phyloP scores from a whole-genome alignment of 2,329 filamentous ascomycete species.

The Fusarium siculi region DNA sequence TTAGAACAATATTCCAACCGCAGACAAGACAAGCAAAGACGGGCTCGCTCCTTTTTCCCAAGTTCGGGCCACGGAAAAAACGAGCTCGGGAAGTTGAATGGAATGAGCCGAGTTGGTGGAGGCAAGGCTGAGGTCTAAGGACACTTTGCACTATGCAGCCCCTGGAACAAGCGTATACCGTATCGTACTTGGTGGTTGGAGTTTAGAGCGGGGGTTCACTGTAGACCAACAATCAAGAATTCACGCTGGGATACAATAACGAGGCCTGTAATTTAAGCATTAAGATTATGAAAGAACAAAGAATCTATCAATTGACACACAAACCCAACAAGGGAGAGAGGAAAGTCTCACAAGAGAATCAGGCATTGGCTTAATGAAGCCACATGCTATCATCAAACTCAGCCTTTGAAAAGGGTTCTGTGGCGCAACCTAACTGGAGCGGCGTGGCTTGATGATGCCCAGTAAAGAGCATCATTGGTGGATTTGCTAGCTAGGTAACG shows the following conservation, averaged over 20 bases:
- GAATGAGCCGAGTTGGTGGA: conserved; percentile 28
- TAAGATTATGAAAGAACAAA: background rate
- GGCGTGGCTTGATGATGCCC: conserved; percentile 4
- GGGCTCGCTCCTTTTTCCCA: conserved; percentile 16
- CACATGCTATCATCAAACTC: conserved; percentile 25
- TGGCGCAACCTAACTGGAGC: conserved; percentile 7
- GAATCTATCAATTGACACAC: background rate
- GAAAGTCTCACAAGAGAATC: conserved; percentile 23
- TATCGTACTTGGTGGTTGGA: background rate
- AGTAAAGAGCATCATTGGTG: conserved; percentile 24
- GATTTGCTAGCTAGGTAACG: background rate
- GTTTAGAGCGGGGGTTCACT: conserved; percentile 7
- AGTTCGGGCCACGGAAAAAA: conserved; percentile 7
- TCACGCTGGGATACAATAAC: background rate
- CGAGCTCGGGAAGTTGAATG: conserved; percentile 9
- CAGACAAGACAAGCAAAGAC: conserved; percentile 1
- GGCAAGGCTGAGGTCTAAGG: conserved; percentile 46
- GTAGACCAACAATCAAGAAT: background rate
- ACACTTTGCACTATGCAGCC: conserved; percentile 43
- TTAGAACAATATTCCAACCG: conserved; percentile 12
- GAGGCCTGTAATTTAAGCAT: background rate
- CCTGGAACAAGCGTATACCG: conserved; percentile 27
- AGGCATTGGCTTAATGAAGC: conserved; percentile 21
- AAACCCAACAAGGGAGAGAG: background rate
- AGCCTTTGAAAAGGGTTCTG: conserved; percentile 31